A percentile compares a stretch with the other conserved stretches of the same genome.
Conservation (phyloP, 257 asterid species). For the Fraxinus pennsylvanica region DNA sequence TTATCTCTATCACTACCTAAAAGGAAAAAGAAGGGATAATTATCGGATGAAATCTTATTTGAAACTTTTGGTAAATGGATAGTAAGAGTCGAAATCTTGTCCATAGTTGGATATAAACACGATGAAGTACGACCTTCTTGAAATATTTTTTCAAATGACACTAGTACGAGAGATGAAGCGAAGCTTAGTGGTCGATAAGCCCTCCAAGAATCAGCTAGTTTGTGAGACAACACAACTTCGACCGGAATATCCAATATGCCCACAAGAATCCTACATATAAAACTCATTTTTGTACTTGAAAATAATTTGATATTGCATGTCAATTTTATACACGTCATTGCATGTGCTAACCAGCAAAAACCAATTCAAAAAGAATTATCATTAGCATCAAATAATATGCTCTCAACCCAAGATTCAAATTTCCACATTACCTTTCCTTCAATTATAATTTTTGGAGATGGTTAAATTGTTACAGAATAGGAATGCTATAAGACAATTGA, state of each 20-base stretch:
- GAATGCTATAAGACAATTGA: background rate
- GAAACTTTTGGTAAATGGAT: background rate
- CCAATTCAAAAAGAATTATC: background rate
- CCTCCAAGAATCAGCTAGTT: background rate
- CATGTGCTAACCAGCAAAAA: background rate
- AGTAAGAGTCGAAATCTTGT: background rate
- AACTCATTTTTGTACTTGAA: conserved; percentile 4
- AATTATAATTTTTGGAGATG: no score
- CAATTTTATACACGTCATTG: background rate
- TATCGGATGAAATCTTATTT: background rate
- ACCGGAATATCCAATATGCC: conserved; percentile 4
- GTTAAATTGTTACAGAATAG: background rate
- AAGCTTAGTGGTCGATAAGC: background rate
- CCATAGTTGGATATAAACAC: background rate
- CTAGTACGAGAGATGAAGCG: background rate
- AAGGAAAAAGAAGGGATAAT: background rate
- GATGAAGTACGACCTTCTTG: background rate
- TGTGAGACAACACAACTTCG: background rate
- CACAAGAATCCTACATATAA: background rate
- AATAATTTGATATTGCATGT: background rate
- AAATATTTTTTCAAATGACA: no score
- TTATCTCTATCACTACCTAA: no score
- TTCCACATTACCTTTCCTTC: background rate
- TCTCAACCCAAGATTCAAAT: background rate
- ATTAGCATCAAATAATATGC: conserved; percentile 1